Conservation (phyloP, 441 rosid genomes). For the Syzygium malaccense region DNA sequence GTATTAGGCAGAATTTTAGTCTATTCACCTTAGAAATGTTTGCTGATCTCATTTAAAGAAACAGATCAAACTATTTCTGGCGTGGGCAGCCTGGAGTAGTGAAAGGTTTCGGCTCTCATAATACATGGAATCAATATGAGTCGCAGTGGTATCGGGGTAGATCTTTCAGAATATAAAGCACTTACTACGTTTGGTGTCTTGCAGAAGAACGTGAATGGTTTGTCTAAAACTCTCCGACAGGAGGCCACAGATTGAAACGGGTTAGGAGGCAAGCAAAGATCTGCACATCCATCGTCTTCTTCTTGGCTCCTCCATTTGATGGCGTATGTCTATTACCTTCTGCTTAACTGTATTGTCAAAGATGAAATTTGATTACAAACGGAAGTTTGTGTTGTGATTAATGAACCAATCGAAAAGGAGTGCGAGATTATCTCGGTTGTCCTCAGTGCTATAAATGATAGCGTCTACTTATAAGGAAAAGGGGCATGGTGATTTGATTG, state of each 20-base stretch:
- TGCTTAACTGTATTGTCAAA: background rate
- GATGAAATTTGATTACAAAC: background rate
- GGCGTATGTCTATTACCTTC: background rate
- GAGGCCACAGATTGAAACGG: background rate
- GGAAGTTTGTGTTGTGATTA: background rate
- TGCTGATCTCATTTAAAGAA: background rate
- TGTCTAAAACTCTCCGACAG: background rate
- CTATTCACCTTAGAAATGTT: no score
- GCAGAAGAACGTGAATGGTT: background rate
- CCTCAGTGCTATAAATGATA: background rate
- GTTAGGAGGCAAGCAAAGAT: background rate
- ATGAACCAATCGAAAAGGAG: background rate
- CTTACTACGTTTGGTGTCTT: background rate
- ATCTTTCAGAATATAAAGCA: background rate
- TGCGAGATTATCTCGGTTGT: background rate
- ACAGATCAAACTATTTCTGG: background rate
- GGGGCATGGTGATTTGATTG: background rate
- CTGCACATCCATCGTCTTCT: background rate
- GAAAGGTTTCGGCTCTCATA: background rate
- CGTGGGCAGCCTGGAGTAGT: background rate
- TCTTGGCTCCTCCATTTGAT: background rate
- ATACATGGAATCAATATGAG: background rate
- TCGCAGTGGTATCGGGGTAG: background rate
- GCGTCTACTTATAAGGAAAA: background rate
- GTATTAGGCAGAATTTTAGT: background rate